phyloP scores from a whole-genome alignment of 768 basidiomycete species.

The Podaxis mareebaensis region DNA sequence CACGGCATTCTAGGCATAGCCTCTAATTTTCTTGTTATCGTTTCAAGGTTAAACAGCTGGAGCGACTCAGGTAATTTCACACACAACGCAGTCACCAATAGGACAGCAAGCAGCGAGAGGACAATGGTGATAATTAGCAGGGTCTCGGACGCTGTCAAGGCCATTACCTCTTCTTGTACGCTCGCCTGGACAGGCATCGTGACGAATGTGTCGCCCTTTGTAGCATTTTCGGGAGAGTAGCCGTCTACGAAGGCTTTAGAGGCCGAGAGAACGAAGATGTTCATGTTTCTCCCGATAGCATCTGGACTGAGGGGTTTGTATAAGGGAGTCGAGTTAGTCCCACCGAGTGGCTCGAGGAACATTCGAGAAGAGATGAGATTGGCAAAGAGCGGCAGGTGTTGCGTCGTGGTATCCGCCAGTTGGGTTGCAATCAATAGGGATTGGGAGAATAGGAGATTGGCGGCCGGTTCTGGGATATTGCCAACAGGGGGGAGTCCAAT shows the following conservation, averaged over 20 bases:
- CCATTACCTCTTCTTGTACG: background rate
- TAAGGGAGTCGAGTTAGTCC: background rate
- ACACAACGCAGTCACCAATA: background rate
- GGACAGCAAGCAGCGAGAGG: background rate
- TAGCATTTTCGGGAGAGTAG: background rate
- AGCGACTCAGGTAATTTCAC: background rate
- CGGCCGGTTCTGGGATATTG: background rate
- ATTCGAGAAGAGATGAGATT: background rate
- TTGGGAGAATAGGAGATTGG: background rate
- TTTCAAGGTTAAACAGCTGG: background rate
- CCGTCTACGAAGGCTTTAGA: constrained; percentile 3
- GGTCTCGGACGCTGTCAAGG: background rate
- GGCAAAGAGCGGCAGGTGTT: background rate
- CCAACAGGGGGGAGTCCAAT: background rate
- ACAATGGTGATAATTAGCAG: background rate
- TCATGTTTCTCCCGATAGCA: background rate
- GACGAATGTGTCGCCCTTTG: background rate
- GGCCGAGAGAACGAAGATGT: background rate
- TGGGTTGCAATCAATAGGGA: background rate
- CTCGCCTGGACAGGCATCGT: background rate
- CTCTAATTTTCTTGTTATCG: background rate
- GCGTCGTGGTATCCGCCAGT: background rate
- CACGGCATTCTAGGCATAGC: background rate
- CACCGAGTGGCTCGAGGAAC: background rate
- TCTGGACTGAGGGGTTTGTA: background rate